Base-by-base conservation (phyloP, 805 yeast species). In the Candida nonsorbophila region DNA sequence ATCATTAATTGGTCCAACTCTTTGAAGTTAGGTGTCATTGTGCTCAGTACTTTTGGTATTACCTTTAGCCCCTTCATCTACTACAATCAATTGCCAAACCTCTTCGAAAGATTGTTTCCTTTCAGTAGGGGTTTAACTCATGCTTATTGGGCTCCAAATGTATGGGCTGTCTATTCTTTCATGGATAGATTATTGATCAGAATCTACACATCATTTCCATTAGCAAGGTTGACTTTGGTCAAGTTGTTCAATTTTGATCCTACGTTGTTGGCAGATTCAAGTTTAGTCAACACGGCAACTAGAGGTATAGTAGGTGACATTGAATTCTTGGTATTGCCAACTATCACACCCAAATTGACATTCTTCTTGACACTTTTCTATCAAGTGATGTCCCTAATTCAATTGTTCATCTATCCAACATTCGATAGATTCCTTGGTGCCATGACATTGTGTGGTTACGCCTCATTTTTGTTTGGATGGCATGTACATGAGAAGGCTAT, bases 71-170 rank as follows among this genome's bases (percentile, higher is more conserved):
- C 97, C 1, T 88, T 88, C 47, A 53, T 72, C 5, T 72, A 72
- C 43, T 63, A 73, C 42, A 65, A 67, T 1, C 83, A 77, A 19
- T 45, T 83, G 27, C 79, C 83, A 0, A 75, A 84, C 37, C 55
- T 92, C 11, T 27, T 85, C 6, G 49, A 60, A 4, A 67, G 98
- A 25, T 58, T 92, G 18, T 92, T 92, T 58, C 98, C 98, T 5
- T 90, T 90, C 51, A 81, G 94, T 28, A 69, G 97, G 51, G 97
- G 97, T 1, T 67, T 92, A 20, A 92, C 97, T 4, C 98, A 92
- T 57, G 96, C 97, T 0, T 92, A 92, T 58, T 92, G 98, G 97
- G 97, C 98, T 1, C 97, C 99, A 10, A 92, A 92, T 47, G 64
- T 87, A 26, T 92, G 99, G 99, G 96, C 98, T 0, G 44, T 90